A percentile compares a stretch with the other conserved stretches of the same genome.
These are phyloP conservation scores for Nevesoporus exiguus DNA, from an alignment of 768 basidiomycete genomes.

Conservation along the genomic window DNA sequence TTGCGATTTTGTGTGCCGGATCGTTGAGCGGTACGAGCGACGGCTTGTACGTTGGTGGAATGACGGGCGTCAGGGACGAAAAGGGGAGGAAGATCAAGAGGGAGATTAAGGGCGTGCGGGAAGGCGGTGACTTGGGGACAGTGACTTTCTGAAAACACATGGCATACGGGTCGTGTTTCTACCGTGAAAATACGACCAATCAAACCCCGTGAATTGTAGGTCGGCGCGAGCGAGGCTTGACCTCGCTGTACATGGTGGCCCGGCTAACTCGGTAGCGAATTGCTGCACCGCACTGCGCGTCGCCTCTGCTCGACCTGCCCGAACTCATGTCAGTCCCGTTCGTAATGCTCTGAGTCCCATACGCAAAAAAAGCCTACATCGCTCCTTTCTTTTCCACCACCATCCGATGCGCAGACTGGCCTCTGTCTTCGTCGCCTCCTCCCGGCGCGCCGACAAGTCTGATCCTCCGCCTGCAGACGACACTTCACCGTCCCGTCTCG, in stretches of 20 bases:
- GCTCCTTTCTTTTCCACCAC: conserved; percentile 24
- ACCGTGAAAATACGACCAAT: not conserved
- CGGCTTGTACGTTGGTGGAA: conserved; percentile 53
- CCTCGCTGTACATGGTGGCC: conserved; percentile 4
- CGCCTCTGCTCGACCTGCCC: not conserved
- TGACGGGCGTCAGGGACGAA: conserved; percentile 20
- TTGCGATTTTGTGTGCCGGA: conserved; percentile 45
- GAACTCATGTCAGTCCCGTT: conserved; percentile 28
- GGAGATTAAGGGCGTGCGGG: conserved; percentile 17
- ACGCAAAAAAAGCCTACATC: conserved; percentile 9
- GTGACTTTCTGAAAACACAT: not conserved
- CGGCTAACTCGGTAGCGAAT: conserved; percentile 22
- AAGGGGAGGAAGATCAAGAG: not conserved
- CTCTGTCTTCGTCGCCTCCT: conserved; percentile 50
- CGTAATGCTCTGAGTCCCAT: conserved; percentile 33
- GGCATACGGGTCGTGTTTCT: not conserved
- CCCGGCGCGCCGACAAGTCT: conserved; percentile 34
- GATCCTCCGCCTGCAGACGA: conserved; percentile 17
- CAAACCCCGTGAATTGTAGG: conserved; percentile 1
- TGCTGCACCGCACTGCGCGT: conserved; percentile 8
- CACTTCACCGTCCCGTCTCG: conserved; percentile 7
- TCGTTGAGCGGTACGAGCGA: conserved; percentile 67
- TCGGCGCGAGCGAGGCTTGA: conserved; percentile 5
- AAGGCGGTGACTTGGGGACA: not conserved
- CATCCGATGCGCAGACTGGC: conserved; percentile 61